Evolutionary conservation across 495 filamentous ascomycete species (phyloP).

Genomic region (Sabuloglossum arenarium): DNA sequence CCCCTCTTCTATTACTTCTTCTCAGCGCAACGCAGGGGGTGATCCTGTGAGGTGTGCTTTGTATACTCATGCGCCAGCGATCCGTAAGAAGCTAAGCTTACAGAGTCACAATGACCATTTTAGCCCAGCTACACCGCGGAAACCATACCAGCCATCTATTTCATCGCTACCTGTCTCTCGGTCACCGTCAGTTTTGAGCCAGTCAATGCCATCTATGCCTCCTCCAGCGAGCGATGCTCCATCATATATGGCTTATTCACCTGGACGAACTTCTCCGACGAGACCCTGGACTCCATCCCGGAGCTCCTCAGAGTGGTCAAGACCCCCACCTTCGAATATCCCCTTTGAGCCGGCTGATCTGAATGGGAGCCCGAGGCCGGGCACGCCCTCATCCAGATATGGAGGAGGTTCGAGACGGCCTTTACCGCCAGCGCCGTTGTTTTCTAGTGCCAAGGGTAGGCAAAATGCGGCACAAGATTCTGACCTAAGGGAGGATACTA

Average conservation of each 20-base stretch:
- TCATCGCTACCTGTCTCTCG: constrained; percentile 21
- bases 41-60: background rate
- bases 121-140: constrained; percentile 15
- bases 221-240: constrained; percentile 29
- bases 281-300: constrained; percentile 59
- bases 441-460: constrained; percentile 32
- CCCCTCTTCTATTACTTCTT: background rate
- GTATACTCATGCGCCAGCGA: background rate
- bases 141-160: constrained; percentile 21
- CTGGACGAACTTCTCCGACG: constrained; percentile 32
- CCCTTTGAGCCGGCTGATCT: constrained; percentile 72
- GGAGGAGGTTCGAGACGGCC: constrained; percentile 67
- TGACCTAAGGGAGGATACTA: constrained; percentile 26
- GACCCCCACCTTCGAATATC: constrained; percentile 45
- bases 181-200: constrained; percentile 32
- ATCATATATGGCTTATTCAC: constrained; percentile 19
- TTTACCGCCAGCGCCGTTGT: constrained; percentile 84
- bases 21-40: constrained; percentile 4
- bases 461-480: constrained; percentile 17
- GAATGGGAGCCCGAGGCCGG: constrained; percentile 76
- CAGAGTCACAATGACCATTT: constrained; percentile 10
- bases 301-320: constrained; percentile 36
- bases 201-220: constrained; percentile 29
- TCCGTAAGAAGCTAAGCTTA: constrained; percentile 3
- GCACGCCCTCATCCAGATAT: constrained; percentile 73